phyloP scores from a whole-genome alignment of 495 filamentous ascomycete genomes.

The Penicillium canescens region DNA sequence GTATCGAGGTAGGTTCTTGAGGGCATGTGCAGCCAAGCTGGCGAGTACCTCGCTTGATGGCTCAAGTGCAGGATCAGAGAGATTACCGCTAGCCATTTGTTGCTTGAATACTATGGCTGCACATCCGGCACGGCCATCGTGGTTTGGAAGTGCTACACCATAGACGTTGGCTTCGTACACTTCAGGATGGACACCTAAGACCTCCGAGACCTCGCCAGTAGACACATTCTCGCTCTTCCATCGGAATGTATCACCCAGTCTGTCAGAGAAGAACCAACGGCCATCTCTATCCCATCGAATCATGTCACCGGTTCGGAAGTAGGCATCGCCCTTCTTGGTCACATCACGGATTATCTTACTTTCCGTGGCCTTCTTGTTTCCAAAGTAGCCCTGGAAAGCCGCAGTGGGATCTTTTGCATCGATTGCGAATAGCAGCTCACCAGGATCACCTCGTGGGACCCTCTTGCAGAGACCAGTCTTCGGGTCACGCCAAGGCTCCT shows the following conservation, averaged over 20 bases:
- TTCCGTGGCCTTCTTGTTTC: conserved; percentile 70
- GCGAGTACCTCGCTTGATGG: conserved; percentile 47
- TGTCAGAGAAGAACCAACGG: conserved; percentile 81
- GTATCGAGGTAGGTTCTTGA: conserved; percentile 66
- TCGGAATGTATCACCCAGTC: conserved; percentile 90
- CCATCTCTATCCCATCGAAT: conserved; percentile 71
- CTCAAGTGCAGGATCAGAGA: conserved; percentile 24
- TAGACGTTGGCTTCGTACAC: conserved; percentile 87
- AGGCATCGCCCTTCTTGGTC: conserved; percentile 78
- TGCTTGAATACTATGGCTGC: conserved; percentile 64
- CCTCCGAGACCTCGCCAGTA: conserved; percentile 71
- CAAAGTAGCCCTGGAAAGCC: conserved; percentile 86
- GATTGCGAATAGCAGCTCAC: conserved; percentile 77
- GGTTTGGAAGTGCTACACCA: conserved; percentile 76
- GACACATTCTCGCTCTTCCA: conserved; percentile 98
- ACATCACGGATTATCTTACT: conserved; percentile 81
- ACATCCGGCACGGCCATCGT: conserved; percentile 87
- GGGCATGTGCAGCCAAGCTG: conserved; percentile 59
- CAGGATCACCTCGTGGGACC: conserved; percentile 62
- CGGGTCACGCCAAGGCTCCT: conserved; percentile 68
- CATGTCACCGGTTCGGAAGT: conserved; percentile 85
- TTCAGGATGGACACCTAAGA: conserved; percentile 63
- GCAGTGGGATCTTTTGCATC: conserved; percentile 62
- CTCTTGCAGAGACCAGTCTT: conserved; percentile 70
- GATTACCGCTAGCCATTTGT: conserved; percentile 32